Base-by-base conservation (phyloP, 225 moss, liverwort and hornwort species). In the Neckera pumila region DNA sequence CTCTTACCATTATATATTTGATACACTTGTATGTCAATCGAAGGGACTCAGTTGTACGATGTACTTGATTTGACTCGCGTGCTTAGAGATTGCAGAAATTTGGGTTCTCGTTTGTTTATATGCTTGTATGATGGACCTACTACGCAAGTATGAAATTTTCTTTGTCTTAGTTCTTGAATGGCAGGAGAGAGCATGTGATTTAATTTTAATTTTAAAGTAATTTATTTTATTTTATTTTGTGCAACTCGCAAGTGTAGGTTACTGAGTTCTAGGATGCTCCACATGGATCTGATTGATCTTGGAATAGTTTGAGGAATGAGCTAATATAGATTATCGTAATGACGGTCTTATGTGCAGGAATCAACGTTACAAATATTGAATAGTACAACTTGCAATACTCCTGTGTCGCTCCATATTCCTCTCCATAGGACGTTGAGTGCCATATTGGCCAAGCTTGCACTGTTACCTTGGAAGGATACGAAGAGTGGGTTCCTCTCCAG, bases 391-490 rank as follows among this genome's bases (percentile, higher is more conserved):
- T 65, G 36, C 84, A 70, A 45, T 65, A 71, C 87, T 87, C 89
- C 92, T 86, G 92, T 97, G 69, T 99, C 98, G 28, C 95, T 99
- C 64, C 98, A 99, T 91, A 95, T 97, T 89, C 98, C 98, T 81
- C 96, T 99, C 65, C 98, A 99, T 81, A 94, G 98, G 90, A 91
- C 95, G 69, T 89, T 99, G 51, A 92, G 96, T 94, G 95, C 96
- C 83, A 89, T 95, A 86, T 81, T 99, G 79, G 93, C 94, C 59
- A 99, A 96, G 87, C 97, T 99, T 85, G 95, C 95, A 65, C 89
- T 96, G 88, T 87, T 99, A 89, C 93, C 96, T 79, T 95, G 95
- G 95, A 90, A 91, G 80, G 93, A 94, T 66, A 25, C 87, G 51
- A 83, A 63, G 86, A 87, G 60, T 92, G 92, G 87, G 93, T 99